Conservation (phyloP, 768 basidiomycete genomes). For the Dacryopinax spathularia region DNA sequence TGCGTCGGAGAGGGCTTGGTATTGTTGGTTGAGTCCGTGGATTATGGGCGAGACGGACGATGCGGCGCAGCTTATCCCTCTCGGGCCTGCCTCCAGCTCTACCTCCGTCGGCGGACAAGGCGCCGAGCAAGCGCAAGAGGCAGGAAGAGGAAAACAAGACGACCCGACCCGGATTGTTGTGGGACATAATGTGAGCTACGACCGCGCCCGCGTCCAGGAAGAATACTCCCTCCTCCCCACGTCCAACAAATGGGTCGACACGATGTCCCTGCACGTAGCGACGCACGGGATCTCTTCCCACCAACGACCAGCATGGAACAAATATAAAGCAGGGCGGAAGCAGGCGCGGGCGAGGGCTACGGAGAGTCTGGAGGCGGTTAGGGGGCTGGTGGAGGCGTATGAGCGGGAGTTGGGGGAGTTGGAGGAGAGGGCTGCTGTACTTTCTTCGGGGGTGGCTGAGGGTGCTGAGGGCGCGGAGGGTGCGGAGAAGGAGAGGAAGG, state of each 20-base stretch:
- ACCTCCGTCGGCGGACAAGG: background rate
- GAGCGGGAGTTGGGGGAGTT: slow-evolving; percentile 28
- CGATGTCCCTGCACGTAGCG: slow-evolving; percentile 88
- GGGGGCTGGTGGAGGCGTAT: slow-evolving; percentile 36
- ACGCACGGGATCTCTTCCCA: slow-evolving; percentile 88
- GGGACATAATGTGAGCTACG: slow-evolving; percentile 93
- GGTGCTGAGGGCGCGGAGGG: slow-evolving; percentile 5
- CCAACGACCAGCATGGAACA: slow-evolving; percentile 87
- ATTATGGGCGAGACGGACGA: slow-evolving; percentile 48
- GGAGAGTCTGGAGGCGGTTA: slow-evolving; percentile 50
- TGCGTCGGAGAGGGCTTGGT: slow-evolving; percentile 73
- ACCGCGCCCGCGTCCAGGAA: slow-evolving; percentile 64
- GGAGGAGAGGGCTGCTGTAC: slow-evolving; percentile 25
- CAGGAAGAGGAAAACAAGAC: no score
- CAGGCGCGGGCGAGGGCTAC: slow-evolving; percentile 39
- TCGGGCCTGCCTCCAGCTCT: slow-evolving; percentile 34
- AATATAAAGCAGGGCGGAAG: slow-evolving; percentile 59
- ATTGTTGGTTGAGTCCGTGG: slow-evolving; percentile 94
- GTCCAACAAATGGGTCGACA: slow-evolving; percentile 74
- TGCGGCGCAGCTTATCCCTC: slow-evolving; percentile 52
- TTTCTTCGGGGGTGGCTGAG: slow-evolving; percentile 30
- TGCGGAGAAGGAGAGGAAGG: background rate
- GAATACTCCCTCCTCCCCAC: slow-evolving; percentile 64
- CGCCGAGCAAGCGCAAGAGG: background rate
- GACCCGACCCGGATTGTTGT: slow-evolving; percentile 50